Conservation (phyloP, 148 eudicot species). For the Fagopyrum tataricum region DNA sequence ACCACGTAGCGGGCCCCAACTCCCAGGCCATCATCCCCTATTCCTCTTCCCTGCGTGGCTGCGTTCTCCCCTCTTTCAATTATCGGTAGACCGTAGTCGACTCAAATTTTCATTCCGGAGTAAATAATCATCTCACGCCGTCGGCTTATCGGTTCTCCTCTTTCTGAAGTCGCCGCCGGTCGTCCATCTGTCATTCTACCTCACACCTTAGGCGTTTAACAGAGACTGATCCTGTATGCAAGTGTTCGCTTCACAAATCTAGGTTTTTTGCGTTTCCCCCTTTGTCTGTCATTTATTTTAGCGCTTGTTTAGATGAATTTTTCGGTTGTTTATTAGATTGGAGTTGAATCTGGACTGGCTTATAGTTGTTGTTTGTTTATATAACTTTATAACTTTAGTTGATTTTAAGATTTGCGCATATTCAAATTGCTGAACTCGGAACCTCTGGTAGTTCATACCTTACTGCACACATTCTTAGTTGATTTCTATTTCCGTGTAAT, state of each 20-base stretch:
- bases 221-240: not conserved
- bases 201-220: not conserved
- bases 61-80: not conserved
- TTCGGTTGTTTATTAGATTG: not conserved
- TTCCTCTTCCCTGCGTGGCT: not conserved
- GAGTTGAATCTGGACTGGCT: not conserved
- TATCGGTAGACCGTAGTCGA: too few relatives aligned
- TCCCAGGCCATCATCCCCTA: not conserved
- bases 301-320: not conserved
- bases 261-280: not conserved
- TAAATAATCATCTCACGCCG: not conserved
- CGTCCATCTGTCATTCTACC: not conserved
- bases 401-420: not conserved
- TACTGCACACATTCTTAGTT: not conserved
- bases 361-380: not conserved
- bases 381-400: not conserved
- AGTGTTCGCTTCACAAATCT: not conserved
- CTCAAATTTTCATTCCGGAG: too few relatives aligned
- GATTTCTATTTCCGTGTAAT: slow-evolving; percentile 3
- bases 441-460: not conserved
- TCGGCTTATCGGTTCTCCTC: not conserved
- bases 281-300: not conserved
- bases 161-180: not conserved
- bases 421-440: not conserved
- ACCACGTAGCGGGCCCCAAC: too few relatives aligned